Evolutionary conservation across 768 basidiomycete genomes (phyloP), one percentile per base, ranked within the genome.

Genomic region (Termitomyces sp.): DNA sequence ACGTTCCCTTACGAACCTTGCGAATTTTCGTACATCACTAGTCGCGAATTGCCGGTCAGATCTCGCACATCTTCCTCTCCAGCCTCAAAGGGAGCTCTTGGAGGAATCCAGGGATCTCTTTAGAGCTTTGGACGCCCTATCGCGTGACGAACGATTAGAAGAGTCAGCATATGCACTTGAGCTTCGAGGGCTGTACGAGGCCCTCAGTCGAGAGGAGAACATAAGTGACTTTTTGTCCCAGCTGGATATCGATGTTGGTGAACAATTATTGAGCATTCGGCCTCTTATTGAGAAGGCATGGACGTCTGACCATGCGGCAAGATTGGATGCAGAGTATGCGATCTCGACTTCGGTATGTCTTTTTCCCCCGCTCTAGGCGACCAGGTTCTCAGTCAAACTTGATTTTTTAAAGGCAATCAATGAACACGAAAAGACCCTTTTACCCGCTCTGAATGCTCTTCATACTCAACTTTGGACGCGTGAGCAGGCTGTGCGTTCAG

Each of bases 221-320:
- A 24, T 54, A 8, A 28, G 24, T 16, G 57, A 50, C 28, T 16
- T 59, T 18, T 16, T 64, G n/a, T 42, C 36, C 22, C 55, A 61
- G 2, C 35, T 33, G 9, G 63, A 63, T 35, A 61, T 20, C 7
- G 48, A 51, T 15, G 45, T 9, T n/a, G 49, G 36, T 33, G 42
- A 42, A 39, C 9, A 42, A 13, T 28, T 45, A n/a, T n/a, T 67
- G 46, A 67, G 75, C 58, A 65, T 75, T 35, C 58, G 50, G 28
- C 18, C 36, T 0, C 70, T 74, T 22, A 52, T 78, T 13, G 70
- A 74, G 55, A 60, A 57, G 2, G 76, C 75, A 15, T 77, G 75
- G 71, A 50, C 57, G 2, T 53, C 65, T 7, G 78, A 79, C 57
- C 75, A 76, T 49, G 58, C 61, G 1, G 50, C 57, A 2, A 53